Percentiles rank a stretch among this genome's conserved stretches.
Conservation (phyloP, 164 flowering plant species). For the Kalanchoe fedtschenkoi region DNA sequence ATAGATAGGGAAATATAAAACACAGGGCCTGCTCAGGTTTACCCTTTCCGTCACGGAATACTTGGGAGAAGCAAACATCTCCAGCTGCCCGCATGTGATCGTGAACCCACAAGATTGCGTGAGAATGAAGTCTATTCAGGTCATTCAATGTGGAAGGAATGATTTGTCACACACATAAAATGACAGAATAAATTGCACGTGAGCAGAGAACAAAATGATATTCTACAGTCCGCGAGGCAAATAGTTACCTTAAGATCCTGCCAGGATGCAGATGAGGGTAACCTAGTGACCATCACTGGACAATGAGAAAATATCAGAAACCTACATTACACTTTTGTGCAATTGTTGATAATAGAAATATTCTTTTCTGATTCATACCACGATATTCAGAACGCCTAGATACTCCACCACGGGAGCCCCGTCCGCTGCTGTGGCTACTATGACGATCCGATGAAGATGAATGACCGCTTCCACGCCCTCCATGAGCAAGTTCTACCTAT, state of each 20-base stretch:
- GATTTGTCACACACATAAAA: no score
- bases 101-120: slow-evolving; percentile 17
- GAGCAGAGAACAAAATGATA: not conserved
- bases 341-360: not conserved
- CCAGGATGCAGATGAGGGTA: slow-evolving; percentile 98
- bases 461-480: slow-evolving; percentile 81
- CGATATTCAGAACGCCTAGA: slow-evolving; percentile 85
- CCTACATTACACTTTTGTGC: not conserved
- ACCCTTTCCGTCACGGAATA: slow-evolving; percentile 82
- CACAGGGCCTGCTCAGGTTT: slow-evolving; percentile 14
- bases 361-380: slow-evolving; percentile 26
- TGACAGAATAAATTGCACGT: no score
- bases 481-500: slow-evolving; percentile 97
- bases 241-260: slow-evolving; percentile 86
- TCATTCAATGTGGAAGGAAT: not conserved
- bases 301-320: not conserved
- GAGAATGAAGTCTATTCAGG: not conserved
- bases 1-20: not conserved
- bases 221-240: not conserved
- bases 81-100: slow-evolving; percentile 98
- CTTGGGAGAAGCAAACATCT: slow-evolving; percentile 96
- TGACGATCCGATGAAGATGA: slow-evolving; percentile 61
- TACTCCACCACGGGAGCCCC: slow-evolving; percentile 61
- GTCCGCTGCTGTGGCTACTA: slow-evolving; percentile 36
- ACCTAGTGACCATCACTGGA: slow-evolving; percentile 74